Percentiles rank a stretch among this genome's conserved stretches.
phyloP scores from a whole-genome alignment of 202 grass and related monocot species.

The Setaria viridis region DNA sequence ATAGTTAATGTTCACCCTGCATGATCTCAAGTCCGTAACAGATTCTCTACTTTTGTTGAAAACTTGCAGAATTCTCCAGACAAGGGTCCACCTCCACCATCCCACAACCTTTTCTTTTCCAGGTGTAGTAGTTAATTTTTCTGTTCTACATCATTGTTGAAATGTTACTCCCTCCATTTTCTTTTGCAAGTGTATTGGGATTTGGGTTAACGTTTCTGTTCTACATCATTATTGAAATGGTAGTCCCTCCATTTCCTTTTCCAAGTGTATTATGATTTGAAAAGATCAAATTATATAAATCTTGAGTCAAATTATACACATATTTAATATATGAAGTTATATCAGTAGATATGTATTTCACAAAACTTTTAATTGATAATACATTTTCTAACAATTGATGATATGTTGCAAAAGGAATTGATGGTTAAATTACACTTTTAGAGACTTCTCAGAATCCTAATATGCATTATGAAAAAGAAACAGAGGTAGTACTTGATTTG shows the following conservation, averaged over 20 bases:
- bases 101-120: not conserved
- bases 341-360: not conserved
- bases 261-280: not conserved
- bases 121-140: not conserved
- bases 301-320: not conserved
- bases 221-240: not conserved
- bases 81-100: not conserved
- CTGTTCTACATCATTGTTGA: not conserved
- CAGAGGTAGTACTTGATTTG: not conserved
- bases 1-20: not conserved
- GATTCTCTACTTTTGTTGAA: not conserved
- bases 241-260: not conserved
- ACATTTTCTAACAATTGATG: not conserved
- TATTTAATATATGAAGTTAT: not conserved
- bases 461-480: not conserved
- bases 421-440: not conserved
- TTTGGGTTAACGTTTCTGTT: not conserved
- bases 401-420: not conserved
- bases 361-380: not conserved
- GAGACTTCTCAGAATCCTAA: not conserved
- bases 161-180: not conserved
- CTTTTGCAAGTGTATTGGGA: not conserved
- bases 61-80: not conserved
- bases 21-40: not conserved
- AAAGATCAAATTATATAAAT: not conserved